Percentiles rank a stretch among this genome's conserved stretches.
Conservation (phyloP, 2,329 filamentous ascomycete genomes). For the Xenoacremonium recifei region DNA sequence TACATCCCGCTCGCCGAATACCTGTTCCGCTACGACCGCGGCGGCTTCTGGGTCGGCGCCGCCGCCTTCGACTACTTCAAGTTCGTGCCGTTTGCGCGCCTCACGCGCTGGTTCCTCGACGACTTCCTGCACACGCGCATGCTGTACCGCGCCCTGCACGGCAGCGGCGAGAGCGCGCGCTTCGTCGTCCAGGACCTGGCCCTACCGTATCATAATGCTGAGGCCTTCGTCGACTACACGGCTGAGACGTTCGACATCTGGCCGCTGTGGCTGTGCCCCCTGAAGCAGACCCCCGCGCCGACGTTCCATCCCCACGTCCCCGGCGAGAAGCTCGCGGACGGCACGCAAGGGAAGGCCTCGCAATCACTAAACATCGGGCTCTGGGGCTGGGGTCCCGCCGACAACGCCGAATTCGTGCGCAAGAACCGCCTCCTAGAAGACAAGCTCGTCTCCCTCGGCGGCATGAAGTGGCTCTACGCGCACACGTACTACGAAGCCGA, state of each 20-base stretch:
- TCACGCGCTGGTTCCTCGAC: constrained; percentile 67
- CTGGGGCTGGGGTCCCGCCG: constrained; percentile 72
- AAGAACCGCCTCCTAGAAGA: constrained; percentile 71
- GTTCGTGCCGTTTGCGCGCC: constrained; percentile 61
- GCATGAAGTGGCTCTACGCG: constrained; percentile 85
- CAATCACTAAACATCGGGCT: constrained; percentile 65
- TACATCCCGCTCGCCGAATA: constrained; percentile 70
- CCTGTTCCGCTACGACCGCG: constrained; percentile 74
- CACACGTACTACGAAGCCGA: constrained; percentile 78
- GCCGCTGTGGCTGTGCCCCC: constrained; percentile 60
- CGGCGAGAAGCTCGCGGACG: constrained; percentile 24
- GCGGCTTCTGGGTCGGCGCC: constrained; percentile 70
- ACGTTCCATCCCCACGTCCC: constrained; percentile 56
- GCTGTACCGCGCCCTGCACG: constrained; percentile 71
- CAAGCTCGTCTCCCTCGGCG: constrained; percentile 66
- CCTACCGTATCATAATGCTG: constrained; percentile 52
- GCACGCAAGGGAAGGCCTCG: constrained; percentile 18
- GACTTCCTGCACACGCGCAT: constrained; percentile 73
- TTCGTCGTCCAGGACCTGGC: constrained; percentile 69
- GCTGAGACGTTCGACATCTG: constrained; percentile 51
- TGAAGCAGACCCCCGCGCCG: constrained; percentile 46
- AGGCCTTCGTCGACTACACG: constrained; percentile 56
- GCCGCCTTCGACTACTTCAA: constrained; percentile 67
- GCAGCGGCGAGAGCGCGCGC: constrained; percentile 60
- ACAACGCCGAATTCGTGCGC: constrained; percentile 58